These are phyloP conservation scores for Leptodermis oblonga DNA, from an alignment of 257 asterid genomes.

Conservation along the genomic window DNA sequence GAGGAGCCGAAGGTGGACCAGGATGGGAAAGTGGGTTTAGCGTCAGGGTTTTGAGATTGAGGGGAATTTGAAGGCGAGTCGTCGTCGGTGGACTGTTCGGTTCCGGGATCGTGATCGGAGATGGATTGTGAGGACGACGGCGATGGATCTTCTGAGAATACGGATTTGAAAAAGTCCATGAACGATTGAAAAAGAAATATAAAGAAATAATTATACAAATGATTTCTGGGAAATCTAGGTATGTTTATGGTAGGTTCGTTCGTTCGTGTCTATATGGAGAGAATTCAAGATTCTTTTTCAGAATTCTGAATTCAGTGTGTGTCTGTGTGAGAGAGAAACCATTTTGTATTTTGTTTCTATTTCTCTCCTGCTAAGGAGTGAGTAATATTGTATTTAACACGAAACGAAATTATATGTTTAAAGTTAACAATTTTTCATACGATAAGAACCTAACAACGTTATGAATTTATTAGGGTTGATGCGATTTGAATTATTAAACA, in stretches of 20 bases:
- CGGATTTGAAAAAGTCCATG: conserved; percentile 85
- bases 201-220: background rate
- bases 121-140: conserved; percentile 25
- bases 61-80: conserved; percentile 25
- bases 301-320: conserved; percentile 1
- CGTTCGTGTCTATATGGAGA: background rate
- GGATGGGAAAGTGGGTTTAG: conserved; percentile 25
- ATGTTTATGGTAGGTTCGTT: background rate
- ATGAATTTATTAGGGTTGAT: too few relatives aligned
- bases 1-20: conserved; percentile 61
- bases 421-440: too few relatives aligned
- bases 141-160: conserved; percentile 54
- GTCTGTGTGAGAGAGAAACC: conserved; percentile 10
- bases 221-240: background rate
- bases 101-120: conserved; percentile 29
- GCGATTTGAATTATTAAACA: too few relatives aligned
- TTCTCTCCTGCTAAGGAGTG: too few relatives aligned
- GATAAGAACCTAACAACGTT: too few relatives aligned
- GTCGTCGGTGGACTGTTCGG: too few relatives aligned
- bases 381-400: too few relatives aligned
- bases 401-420: too few relatives aligned
- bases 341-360: too few relatives aligned
- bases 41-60: conserved; percentile 27
- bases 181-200: background rate
- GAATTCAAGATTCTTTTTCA: background rate